A percentile compares a stretch with the other conserved stretches of the same genome.
phyloP scores from a whole-genome alignment of 139 green algal genomes.

The Diplosphaera chodatii region DNA sequence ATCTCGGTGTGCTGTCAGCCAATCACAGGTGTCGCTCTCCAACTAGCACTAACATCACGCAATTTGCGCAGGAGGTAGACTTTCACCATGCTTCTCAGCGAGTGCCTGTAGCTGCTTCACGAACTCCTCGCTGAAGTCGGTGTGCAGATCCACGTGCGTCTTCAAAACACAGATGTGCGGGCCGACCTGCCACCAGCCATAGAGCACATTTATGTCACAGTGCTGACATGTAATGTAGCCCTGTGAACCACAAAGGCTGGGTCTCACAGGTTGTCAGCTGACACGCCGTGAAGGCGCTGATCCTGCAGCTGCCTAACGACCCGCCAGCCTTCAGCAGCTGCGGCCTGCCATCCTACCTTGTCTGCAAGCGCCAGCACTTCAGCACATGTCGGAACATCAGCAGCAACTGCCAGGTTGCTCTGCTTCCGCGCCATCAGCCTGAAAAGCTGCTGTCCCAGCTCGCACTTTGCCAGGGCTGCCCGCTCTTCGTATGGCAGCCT shows the following conservation, averaged over 20 bases:
- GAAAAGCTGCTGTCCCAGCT: constrained; percentile 62
- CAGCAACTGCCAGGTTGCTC: constrained; percentile 95
- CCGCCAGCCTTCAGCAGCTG: neutral
- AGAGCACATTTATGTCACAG: too few relatives aligned
- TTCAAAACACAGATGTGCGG: constrained; percentile 97
- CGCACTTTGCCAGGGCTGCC: constrained; percentile 60
- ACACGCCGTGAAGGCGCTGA: too few relatives aligned
- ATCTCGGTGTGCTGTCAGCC: too few relatives aligned
- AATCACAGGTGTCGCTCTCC: too few relatives aligned
- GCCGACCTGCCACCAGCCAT: constrained; percentile 61
- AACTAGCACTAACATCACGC: too few relatives aligned
- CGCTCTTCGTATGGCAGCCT: constrained; percentile 79
- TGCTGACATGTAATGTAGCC: too few relatives aligned
- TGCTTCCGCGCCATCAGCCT: constrained; percentile 90
- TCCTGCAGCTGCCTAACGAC: too few relatives aligned
- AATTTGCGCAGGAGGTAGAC: too few relatives aligned
- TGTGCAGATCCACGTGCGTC: constrained; percentile 96
- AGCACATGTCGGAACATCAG: constrained; percentile 82
- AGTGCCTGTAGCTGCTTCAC: constrained; percentile 47
- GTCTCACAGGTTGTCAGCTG: too few relatives aligned
- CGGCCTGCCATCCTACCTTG: constrained; percentile 37
- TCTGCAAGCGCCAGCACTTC: constrained; percentile 91
- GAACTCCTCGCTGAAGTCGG: constrained; percentile 46
- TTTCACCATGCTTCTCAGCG: constrained; percentile 77
- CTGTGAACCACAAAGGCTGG: too few relatives aligned